A percentile compares a stretch with the other conserved stretches of the same genome.
Conservation (phyloP, 2,329 filamentous ascomycete genomes). For the Stachybotrys chlorohalonatus region DNA sequence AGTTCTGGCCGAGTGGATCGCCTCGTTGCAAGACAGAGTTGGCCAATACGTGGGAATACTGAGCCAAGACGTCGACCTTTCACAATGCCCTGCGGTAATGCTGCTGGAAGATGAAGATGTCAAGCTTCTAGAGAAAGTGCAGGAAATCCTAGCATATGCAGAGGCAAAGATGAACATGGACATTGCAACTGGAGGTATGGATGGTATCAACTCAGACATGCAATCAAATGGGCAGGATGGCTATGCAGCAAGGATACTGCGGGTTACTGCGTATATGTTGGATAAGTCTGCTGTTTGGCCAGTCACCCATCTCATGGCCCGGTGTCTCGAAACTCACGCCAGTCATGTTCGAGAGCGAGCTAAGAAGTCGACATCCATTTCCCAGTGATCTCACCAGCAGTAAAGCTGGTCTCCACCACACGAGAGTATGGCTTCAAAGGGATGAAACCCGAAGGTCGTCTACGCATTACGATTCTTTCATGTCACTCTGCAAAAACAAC, state of each 20-base stretch:
- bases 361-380: conserved; percentile 33
- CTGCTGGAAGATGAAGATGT: conserved; percentile 86
- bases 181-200: conserved; percentile 36
- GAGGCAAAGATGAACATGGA: conserved; percentile 69
- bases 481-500: too few species aligned
- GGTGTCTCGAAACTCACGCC: conserved; percentile 46
- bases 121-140: conserved; percentile 74
- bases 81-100: conserved; percentile 78
- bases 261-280: conserved; percentile 78
- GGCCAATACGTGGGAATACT: conserved; percentile 81
- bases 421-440: too few species aligned
- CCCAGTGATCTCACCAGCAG: not conserved
- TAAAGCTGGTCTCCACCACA: too few species aligned
- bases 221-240: conserved; percentile 56
- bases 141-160: conserved; percentile 66
- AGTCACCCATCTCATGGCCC: conserved; percentile 46
- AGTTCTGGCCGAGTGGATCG: conserved; percentile 89
- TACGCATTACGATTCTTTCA: too few species aligned
- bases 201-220: conserved; percentile 43
- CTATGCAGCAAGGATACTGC: conserved; percentile 75
- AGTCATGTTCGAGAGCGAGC: conserved; percentile 41
- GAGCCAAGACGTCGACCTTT: conserved; percentile 73
- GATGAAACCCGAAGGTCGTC: too few species aligned
- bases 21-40: conserved; percentile 88
- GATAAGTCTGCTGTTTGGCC: conserved; percentile 90